Evolutionary conservation across 2,329 filamentous ascomycete genomes (phyloP).

Genomic region (Fusarium equiseti): DNA sequence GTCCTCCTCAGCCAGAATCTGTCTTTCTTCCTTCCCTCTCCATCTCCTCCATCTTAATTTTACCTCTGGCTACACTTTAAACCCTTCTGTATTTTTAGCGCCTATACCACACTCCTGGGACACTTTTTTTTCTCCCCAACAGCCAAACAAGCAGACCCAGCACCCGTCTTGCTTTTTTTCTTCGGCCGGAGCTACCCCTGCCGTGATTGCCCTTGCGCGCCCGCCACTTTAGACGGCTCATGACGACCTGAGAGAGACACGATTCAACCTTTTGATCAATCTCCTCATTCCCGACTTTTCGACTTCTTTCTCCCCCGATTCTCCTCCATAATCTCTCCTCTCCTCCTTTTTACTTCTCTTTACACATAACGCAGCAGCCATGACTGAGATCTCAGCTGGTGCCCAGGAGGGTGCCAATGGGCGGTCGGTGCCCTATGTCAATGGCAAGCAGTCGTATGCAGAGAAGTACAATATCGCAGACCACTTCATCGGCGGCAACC

Average conservation of each 20-base stretch:
- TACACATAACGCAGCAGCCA: slow-evolving; percentile 51
- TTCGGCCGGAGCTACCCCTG: slow-evolving; percentile 48
- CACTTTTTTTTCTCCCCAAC: slow-evolving; percentile 37
- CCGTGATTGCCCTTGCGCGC: slow-evolving; percentile 33
- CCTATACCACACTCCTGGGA: slow-evolving; percentile 43
- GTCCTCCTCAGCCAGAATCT: slow-evolving; percentile 30
- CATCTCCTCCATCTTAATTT: slow-evolving; percentile 36
- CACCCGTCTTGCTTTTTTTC: slow-evolving; percentile 27
- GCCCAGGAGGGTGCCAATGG: slow-evolving; percentile 58
- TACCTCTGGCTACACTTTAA: slow-evolving; percentile 18
- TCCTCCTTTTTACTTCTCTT: slow-evolving; percentile 16
- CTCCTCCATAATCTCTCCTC: slow-evolving; percentile 32
- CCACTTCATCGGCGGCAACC: slow-evolving; percentile 98
- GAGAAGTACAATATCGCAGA: slow-evolving; percentile 85
- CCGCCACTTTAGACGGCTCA: slow-evolving; percentile 43
- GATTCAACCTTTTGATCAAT: slow-evolving; percentile 35
- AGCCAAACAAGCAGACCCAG: slow-evolving; percentile 34
- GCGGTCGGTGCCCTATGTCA: slow-evolving; percentile 64
- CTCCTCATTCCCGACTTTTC: slow-evolving; percentile 27
- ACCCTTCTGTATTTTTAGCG: slow-evolving; percentile 48
- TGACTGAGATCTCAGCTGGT: slow-evolving; percentile 62
- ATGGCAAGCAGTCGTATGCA: slow-evolving; percentile 76
- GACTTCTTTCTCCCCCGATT: slow-evolving; percentile 24
- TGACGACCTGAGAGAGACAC: slow-evolving; percentile 47
- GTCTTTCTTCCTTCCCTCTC: slow-evolving; percentile 22